Evolutionary conservation across 23 red algal genomes (phyloP), one percentile per base, ranked within the genome.

Genomic region (Gracilaria gracilis): DNA sequence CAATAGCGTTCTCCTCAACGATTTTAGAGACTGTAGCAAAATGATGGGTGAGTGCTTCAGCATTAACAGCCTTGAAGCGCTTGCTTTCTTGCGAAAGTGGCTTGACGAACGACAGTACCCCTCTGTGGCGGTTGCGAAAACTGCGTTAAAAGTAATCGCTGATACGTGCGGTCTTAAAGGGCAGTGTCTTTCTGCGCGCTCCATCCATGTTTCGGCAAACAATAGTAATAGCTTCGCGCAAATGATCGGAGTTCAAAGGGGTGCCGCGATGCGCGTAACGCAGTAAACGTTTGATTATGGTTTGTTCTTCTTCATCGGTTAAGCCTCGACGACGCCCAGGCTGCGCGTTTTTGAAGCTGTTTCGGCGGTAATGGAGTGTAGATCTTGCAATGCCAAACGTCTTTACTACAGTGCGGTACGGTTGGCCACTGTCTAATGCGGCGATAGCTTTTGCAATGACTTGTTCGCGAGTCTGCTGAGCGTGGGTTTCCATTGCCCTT

Each of bases 11-110:
- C 9, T 74, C 67, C 31, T 71, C 70, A 14, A 87, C 67, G 2
- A 87, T 62, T 25, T 87, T 74, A 13, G 27, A 31, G 2, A 87
- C 23, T 11, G 39, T 55, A 28, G 64, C 44, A 57, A 74, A 74
- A 61, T 87, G 83, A 44, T 40, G 46, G 3, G 64, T 75, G 9
- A 87, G 24, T 28, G 31, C n/a, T 27, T 74, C 61, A 14, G 21
- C 65, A 74, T 87, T 87, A 21, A 71, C 61, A 5, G 83, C 61
- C 20, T 70, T 38, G 9, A 74, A 87, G 9, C 64, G 40, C 38
- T 74, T 75, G 42, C 20, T 75, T 59, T 87, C 67, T 38, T 87
- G 83, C 12, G 38, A 58, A 35, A 55, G 64, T 35, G 83, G 67
- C 38, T 38, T 42, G 13, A 53, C 36, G 17, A 71, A 87, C 14